A percentile compares a stretch with the other conserved stretches of the same genome.
Conservation (phyloP, 768 basidiomycete genomes). For the Pulveroboletus sp. region DNA sequence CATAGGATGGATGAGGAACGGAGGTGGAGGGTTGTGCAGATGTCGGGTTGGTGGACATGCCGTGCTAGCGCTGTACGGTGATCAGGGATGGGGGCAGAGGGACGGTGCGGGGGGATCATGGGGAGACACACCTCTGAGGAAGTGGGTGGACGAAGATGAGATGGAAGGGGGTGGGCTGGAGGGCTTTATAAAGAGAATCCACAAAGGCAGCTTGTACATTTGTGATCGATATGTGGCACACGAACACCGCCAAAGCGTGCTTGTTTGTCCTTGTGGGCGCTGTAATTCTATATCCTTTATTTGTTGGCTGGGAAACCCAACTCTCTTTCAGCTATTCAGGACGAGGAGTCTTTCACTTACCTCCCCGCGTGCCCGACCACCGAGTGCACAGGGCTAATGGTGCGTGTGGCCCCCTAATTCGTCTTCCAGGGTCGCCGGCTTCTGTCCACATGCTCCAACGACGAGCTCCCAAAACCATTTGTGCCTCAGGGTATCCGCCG, state of each 20-base stretch:
- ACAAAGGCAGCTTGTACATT: constrained; percentile 31
- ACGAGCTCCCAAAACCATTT: not conserved
- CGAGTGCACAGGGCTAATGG: not conserved
- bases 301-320: constrained; percentile 27
- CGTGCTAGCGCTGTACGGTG: constrained; percentile 1
- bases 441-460: not conserved
- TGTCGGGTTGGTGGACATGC: constrained; percentile 16
- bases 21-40: constrained; percentile 9
- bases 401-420: not conserved
- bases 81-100: not conserved
- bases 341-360: not conserved
- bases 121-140: constrained; percentile 3
- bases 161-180: not conserved
- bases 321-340: constrained; percentile 4
- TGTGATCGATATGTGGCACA: constrained; percentile 28
- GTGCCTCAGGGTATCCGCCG: not conserved
- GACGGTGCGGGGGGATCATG: not conserved
- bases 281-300: constrained; percentile 23
- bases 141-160: not conserved
- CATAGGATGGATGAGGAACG: not conserved
- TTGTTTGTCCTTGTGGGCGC: constrained; percentile 49
- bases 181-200: constrained; percentile 24
- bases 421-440: not conserved
- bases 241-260: constrained; percentile 28
- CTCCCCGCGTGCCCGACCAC: not conserved